phyloP scores from a whole-genome alignment of 2,329 filamentous ascomycete genomes.

The Macrophomina pseudophaseolina region DNA sequence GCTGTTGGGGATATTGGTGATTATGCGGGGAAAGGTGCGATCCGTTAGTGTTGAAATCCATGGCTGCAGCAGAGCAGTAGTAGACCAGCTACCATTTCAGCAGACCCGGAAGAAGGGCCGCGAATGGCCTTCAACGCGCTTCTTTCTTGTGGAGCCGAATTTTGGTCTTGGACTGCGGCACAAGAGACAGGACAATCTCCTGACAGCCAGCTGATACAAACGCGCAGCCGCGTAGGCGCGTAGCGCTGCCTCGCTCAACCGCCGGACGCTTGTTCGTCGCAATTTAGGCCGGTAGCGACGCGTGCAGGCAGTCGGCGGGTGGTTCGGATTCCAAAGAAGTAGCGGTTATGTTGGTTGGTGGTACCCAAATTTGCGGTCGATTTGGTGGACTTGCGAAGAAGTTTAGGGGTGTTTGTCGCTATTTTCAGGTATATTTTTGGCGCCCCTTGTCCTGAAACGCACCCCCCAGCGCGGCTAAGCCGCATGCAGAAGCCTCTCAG shows the following conservation, averaged over 20 bases:
- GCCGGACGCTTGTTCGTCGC: constrained; percentile 27
- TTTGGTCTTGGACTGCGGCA: neutral
- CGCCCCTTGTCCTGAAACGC: constrained; percentile 17
- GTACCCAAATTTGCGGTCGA: constrained; percentile 37
- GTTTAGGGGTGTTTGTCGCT: constrained; percentile 30
- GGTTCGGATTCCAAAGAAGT: neutral
- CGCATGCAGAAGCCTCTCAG: neutral
- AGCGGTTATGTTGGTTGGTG: constrained; percentile 9
- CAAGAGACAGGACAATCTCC: constrained; percentile 36
- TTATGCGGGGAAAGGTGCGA: constrained; percentile 37
- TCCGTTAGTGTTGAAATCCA: constrained; percentile 22
- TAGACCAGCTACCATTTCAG: constrained; percentile 9
- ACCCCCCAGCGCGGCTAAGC: neutral
- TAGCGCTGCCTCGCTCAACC: constrained; percentile 28
- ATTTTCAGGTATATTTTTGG: constrained; percentile 24
- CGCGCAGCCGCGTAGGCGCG: constrained; percentile 25
- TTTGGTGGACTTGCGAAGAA: constrained; percentile 27
- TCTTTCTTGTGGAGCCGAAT: constrained; percentile 18
- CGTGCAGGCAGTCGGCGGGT: constrained; percentile 27
- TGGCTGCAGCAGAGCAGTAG: constrained; percentile 10
- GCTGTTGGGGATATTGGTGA: constrained; percentile 41
- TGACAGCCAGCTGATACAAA: constrained; percentile 29
- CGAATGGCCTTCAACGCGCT: neutral
- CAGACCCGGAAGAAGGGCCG: neutral
- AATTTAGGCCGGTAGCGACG: constrained; percentile 28